Base-by-base conservation (phyloP, 306 rosid genomes). In the Trifolium pratense region DNA sequence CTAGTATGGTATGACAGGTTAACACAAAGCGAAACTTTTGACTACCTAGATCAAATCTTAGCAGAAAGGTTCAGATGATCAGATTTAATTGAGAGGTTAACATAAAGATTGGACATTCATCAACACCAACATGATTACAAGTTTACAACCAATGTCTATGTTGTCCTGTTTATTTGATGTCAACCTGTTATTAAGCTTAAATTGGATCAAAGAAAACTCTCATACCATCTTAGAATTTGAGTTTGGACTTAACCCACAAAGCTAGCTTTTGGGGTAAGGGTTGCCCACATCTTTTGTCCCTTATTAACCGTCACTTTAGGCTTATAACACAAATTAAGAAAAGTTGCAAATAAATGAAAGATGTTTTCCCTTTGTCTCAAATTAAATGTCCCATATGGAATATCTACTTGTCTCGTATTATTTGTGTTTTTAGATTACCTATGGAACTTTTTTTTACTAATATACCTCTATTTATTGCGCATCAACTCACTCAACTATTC, bases 111-210 rank as follows among this genome's bases (percentile, higher is more conserved):
- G 70, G 34, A 64, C 34, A 18, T 20, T 39, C 70, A 39, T 42
- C 52, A 20, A 48, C 52, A 39, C 34, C 31, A 63, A 11, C 49
- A 5, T 39, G 69, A 18, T 39, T 64, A 64, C 51, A 64, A 64
- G 34, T 12, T 64, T 18, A 6, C 46, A 36, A 18, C 25, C 68
- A 63, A n/a, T 10, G 6, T 39, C 29, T 39, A 63, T 63, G 37
- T 10, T 63, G 31, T 37, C 31, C 5, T 18, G 32, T 12, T 64
- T 40, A 5, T 64, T 64, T 64, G 69, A 39, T 29, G 66, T 4
- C 39, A 59, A 29, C 15, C 40, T 15, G 18, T n/a, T 59, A 8
- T 59, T 59, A 14, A 59, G 65, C 39, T 57, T 57, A 25, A 57
- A 29, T 59, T 59, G 66, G 14, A 59, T 3, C 20, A 59, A 59